Evolutionary conservation across 805 yeast species (phyloP), one percentile per base, ranked within the genome.

Genomic region (Lipomyces kockii): DNA sequence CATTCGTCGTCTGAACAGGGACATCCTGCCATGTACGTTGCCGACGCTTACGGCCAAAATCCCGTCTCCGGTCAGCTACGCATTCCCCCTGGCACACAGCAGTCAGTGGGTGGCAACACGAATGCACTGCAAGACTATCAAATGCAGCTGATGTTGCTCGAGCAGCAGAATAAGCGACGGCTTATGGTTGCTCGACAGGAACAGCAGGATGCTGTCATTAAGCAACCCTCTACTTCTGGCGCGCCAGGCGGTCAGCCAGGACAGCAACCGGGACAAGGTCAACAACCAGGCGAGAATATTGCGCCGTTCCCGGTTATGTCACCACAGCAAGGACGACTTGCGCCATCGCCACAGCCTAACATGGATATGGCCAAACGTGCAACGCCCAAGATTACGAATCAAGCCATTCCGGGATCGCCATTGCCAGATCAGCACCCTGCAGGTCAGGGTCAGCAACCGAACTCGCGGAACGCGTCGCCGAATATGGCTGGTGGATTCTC

Each of bases 41-140:
- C 69, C n/a, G 71, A 68, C 27, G 64, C 61, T 1, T 68, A 68
- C 37, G 67, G 65, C n/a, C 71, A 63, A 54, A 70, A 66, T 35
- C 62, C 72, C n/a, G 60, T 87, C 81, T 67, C 77, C 58, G 71
- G 66, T 2, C 71, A 66, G 58, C 43, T 68, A 2, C 57, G 71
- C 9, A 43, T 68, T 7, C 65, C 69, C 6, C 64, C 71, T 9
- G 69, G 69, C 11, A 32, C 61, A 2, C 68, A 61, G 29, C 64
- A 58, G 37, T 39, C 65, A 17, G 69, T 61, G 12, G 66, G 75
- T 9, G 70, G 66, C 17, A 68, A 71, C 63, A 64, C 74, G 61
- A 77, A 77, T 71, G 93, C 94, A 1, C 79, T 91, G 52, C 91
- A 89, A 73, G 96, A 91, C 75, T 91, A 91, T 77, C 96, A 91